Base-by-base conservation (phyloP, 1,284 basidiomycete genomes). In the Marasmius fiardii region DNA sequence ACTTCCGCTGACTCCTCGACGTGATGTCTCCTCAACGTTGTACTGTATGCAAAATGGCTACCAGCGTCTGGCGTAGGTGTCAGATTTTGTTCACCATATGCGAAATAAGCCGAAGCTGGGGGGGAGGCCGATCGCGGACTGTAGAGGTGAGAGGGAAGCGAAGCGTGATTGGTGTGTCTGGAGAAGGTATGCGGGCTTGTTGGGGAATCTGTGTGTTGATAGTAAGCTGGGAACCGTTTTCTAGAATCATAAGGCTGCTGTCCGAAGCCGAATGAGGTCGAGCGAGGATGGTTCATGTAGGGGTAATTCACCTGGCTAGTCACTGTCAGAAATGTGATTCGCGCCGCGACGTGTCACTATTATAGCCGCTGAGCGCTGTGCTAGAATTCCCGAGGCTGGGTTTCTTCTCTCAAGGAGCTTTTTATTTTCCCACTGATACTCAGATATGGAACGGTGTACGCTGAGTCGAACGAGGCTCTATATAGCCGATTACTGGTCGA, bases 41-140 rank as follows among this genome's bases (percentile, higher is more conserved):
- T 93, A 61, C 87, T 90, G 71, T 92, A 93, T 2, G 90, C 86
- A 65, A 93, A 93, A 66, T 92, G 90, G 2, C 80, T 68, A 43
- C 78, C 75, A 1, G 89, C 87, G 53, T 83, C 83, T 0, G 85
- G 74, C 0, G 78, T 74, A 0, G 85, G 81, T 26, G 80, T 76
- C 10, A 83, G 76, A 56, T 80, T 75, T 23, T 76, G 73, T 54
- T 72, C 71, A 52, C 74, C 75, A 24, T 74, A 71, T 58, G 80
- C 76, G 64, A 92, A 92, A 69, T 91, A 92, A 0, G 87, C 79
- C 2, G 89, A 90, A 0, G 89, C 89, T 33, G 55, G 43, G 11
- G 43, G 47, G 33, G 47, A 49, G 18, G 47, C 47, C 14, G 44
- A 45, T 49, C 39, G 16, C 16, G 39, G 39, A 41, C 39, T 41